phyloP scores from a whole-genome alignment of 352 stramenopile genomes.

The Globisporangium cystogenes region DNA sequence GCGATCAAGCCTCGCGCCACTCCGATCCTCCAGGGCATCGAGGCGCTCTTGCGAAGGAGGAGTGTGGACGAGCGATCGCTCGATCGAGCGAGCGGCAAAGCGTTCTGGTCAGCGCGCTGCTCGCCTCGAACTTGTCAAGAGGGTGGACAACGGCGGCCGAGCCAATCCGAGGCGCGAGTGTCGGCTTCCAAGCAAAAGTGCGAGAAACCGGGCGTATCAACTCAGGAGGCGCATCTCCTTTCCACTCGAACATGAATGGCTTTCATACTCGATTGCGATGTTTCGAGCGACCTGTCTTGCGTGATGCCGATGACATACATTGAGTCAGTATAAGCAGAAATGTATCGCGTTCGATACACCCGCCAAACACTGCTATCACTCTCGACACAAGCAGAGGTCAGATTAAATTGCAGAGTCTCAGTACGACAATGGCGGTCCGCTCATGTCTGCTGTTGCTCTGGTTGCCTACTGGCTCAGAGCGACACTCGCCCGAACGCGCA shows the following conservation, averaged over 20 bases:
- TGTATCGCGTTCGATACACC: not conserved
- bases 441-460: not conserved
- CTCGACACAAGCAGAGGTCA: not conserved
- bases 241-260: not conserved
- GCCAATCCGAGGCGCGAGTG: slow-evolving; percentile 1
- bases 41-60: no score
- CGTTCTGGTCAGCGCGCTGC: slow-evolving; percentile 1
- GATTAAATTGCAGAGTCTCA: not conserved
- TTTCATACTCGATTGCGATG: not conserved
- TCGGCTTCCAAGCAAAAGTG: not conserved
- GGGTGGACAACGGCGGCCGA: slow-evolving; percentile 5
- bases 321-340: not conserved
- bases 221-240: not conserved
- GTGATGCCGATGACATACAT: not conserved
- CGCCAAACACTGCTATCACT: not conserved
- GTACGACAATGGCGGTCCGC: not conserved
- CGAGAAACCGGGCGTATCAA: not conserved
- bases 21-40: not conserved
- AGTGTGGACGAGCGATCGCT: not conserved
- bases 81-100: not conserved
- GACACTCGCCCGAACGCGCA: not conserved
- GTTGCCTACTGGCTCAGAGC: not conserved
- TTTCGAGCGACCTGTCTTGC: not conserved
- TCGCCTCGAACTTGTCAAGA: slow-evolving; percentile 1
- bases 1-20: no score